Evolutionary conservation across 2,329 filamentous ascomycete species (phyloP).

Genomic region (Fragosphaeria purpurea): DNA sequence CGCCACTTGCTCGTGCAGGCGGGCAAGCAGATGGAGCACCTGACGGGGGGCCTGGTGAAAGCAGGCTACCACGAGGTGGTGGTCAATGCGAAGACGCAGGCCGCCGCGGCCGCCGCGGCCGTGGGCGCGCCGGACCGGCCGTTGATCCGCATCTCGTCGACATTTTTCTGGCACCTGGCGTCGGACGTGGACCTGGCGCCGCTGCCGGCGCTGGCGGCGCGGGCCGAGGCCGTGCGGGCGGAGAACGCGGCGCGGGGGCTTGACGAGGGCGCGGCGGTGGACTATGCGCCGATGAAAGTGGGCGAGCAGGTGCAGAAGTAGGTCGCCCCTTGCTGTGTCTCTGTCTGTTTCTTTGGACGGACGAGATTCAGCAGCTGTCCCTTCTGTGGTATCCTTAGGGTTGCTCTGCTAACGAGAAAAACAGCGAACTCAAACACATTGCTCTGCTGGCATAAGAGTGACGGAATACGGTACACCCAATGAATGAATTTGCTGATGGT

Average conservation of each 20-base stretch:
- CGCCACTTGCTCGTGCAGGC: conserved; percentile 52
- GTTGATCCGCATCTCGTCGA: conserved; percentile 47
- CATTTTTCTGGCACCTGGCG: conserved; percentile 50
- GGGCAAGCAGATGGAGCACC: conserved; percentile 53
- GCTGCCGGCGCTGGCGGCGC: conserved; percentile 35
- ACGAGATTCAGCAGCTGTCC: no score
- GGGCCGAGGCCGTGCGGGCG: conserved; percentile 33
- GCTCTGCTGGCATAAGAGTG: conserved; percentile 34
- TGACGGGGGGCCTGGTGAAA: conserved; percentile 51
- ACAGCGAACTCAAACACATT: conserved; percentile 41
- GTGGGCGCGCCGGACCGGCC: conserved; percentile 34
- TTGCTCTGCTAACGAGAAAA: no score
- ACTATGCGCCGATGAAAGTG: conserved; percentile 46
- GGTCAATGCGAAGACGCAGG: conserved; percentile 42
- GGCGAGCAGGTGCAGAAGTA: conserved; percentile 48
- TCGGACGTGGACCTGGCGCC: conserved; percentile 47
- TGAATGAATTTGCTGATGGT: no score
- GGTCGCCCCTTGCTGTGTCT: conserved; percentile 16
- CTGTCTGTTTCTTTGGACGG: not conserved
- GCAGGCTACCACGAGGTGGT: conserved; percentile 54
- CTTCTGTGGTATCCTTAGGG: no score
- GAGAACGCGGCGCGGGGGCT: conserved; percentile 38
- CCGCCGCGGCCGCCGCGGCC: conserved; percentile 17
- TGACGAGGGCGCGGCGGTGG: conserved; percentile 41
- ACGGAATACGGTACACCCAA: no score